These are phyloP conservation scores for Elaeis guineensis DNA, from an alignment of 176 grass and related monocot genomes.

Conservation along the genomic window DNA sequence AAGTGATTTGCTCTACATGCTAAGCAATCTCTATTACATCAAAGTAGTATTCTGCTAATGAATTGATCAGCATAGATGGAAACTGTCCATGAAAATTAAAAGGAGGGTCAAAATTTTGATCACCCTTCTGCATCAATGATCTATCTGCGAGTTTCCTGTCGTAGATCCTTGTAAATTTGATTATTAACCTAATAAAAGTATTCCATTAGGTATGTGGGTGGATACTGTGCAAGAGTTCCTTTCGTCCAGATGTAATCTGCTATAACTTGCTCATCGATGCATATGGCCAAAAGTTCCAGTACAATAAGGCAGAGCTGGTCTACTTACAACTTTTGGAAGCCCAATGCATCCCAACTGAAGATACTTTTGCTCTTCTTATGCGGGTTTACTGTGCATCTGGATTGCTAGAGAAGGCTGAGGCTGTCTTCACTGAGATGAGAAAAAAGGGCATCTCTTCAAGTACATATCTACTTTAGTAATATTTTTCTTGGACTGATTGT, in stretches of 20 bases:
- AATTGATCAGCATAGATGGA: too few relatives aligned
- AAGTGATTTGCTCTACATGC: too few relatives aligned
- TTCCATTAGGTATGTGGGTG: constrained; percentile 69
- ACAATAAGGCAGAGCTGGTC: constrained; percentile 53
- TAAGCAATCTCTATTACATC: too few relatives aligned
- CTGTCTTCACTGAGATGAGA: constrained; percentile 77
- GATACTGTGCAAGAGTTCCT: constrained; percentile 69
- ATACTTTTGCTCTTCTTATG: constrained; percentile 75
- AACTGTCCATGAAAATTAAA: too few relatives aligned
- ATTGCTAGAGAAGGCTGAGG: constrained; percentile 55
- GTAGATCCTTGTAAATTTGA: too few relatives aligned
- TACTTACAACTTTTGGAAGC: constrained; percentile 64
- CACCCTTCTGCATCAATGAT: too few relatives aligned
- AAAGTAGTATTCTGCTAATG: too few relatives aligned
- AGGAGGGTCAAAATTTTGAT: too few relatives aligned
- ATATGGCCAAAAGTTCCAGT: constrained; percentile 39
- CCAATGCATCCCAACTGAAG: constrained; percentile 77
- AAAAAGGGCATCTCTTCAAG: constrained; percentile 56
- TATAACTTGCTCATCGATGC: constrained; percentile 89
- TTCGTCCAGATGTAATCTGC: constrained; percentile 60
- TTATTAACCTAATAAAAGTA: too few relatives aligned
- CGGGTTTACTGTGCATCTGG: constrained; percentile 57
- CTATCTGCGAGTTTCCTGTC: too few relatives aligned
- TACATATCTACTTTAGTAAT: constrained; percentile 14
- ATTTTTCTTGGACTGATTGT: background rate